Base-by-base conservation (phyloP, 495 filamentous ascomycete genomes). In the Cercophora scortea region DNA sequence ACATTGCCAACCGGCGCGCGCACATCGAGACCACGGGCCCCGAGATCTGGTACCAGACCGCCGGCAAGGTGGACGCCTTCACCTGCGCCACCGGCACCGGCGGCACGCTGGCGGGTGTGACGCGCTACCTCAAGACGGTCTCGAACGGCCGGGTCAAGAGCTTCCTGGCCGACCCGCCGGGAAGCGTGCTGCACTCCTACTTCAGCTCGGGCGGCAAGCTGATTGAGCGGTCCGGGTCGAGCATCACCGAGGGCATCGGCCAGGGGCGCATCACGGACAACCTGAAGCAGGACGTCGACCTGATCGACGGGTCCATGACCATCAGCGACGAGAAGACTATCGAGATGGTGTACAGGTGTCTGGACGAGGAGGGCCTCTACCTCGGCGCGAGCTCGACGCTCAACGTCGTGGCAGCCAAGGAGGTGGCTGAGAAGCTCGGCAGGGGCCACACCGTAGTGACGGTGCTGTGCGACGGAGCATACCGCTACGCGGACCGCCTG, bases 191-290 rank as follows among this genome's bases (percentile, higher is more conserved):
- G 60, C 89, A 95, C 73, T 88, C 85, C 60, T 97, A 95, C 69
- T 88, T 98, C 59, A 75, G 79, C 53, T 90, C 86, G 9, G 90
- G 90, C 16, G 93, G 91, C 7, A 85, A 85, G 61, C 71, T 96
- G 55, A 71, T 67, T 12, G 91, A 95, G 62, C 82, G 94, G n/a
- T 73, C 75, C 6, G 93, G 93, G 35, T 82, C 87, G 50, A 90
- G 85, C 65, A 97, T 98, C 68, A 98, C 93, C 3, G 93, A 98
- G 72, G 93, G 93, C 1, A 98, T 98, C 62, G 93, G 93, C 3
- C 93, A 98, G 73, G 93, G 93, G 8, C 85, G 93, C n/a, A 78
- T 98, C 13, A 98, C 93, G 39, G 90, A 95, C 56, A 98, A 98
- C 68, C 72, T 98, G 47, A 71, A 82, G 69, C 88, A 82, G 15